Evolutionary conservation across 139 green algal genomes (phyloP).

Genomic region (Spirogloea muscicola): DNA sequence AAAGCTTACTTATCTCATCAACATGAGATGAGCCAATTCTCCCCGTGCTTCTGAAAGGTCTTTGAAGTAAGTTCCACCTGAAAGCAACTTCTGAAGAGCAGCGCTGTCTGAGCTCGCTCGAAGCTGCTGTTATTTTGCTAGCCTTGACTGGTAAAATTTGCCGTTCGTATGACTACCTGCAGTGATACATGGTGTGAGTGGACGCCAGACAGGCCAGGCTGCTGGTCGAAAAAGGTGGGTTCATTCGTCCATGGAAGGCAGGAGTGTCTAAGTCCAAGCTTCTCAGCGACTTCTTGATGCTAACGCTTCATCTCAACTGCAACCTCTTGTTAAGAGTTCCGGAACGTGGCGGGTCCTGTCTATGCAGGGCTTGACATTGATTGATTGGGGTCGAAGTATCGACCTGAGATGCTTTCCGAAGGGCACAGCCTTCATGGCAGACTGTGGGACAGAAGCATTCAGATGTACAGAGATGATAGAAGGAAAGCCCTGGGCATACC

Average conservation of each 20-base stretch:
- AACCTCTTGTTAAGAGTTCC: no score
- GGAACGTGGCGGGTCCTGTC: background rate
- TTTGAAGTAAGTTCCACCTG: background rate
- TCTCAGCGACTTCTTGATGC: background rate
- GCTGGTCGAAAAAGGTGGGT: background rate
- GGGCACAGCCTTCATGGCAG: constrained; percentile 35
- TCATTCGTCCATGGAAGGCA: background rate
- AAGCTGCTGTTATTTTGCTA: no score
- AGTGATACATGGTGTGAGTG: constrained; percentile 1
- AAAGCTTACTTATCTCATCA: background rate
- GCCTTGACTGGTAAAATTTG: no score
- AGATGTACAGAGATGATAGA: constrained; percentile 53
- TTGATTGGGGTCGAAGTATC: constrained; percentile 53
- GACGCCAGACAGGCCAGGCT: background rate
- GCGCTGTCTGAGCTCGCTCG: background rate
- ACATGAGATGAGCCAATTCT: background rate
- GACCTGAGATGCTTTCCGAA: constrained; percentile 38
- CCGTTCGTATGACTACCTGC: no score
- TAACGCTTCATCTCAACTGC: no score
- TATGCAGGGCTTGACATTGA: constrained; percentile 40
- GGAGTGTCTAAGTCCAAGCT: background rate
- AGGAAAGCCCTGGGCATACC: constrained; percentile 42
- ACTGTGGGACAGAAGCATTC: constrained; percentile 46
- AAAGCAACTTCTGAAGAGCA: background rate
- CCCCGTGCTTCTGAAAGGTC: background rate